Percentiles rank a stretch among this genome's conserved stretches.
phyloP scores from a whole-genome alignment of 345 rosid genomes.

The Gossypium longicalyx region DNA sequence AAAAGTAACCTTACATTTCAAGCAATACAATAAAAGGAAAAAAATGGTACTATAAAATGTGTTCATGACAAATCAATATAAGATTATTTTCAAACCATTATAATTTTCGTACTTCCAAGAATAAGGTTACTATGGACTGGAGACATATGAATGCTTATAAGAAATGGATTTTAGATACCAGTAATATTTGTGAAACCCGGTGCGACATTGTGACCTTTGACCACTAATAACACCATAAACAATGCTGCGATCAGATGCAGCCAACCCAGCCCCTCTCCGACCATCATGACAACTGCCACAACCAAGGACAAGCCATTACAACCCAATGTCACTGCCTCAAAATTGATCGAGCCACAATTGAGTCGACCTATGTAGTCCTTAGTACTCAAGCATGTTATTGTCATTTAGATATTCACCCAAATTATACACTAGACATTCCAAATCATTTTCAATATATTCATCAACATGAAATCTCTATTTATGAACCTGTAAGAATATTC shows the following conservation, averaged over 20 bases:
- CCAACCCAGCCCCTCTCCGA: not conserved
- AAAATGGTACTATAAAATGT: not conserved
- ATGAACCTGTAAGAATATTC: not conserved
- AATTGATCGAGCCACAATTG: not conserved
- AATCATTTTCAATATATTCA: not conserved
- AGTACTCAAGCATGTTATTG: not conserved
- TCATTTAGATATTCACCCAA: not conserved
- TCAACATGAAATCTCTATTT: not conserved
- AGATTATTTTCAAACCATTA: not conserved
- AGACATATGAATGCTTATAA: not conserved
- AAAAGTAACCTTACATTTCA: not conserved
- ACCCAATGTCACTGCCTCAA: not conserved
- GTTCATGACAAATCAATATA: not conserved
- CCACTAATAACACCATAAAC: not conserved
- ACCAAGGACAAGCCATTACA: not conserved
- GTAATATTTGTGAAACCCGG: not conserved
- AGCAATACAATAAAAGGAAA: not conserved
- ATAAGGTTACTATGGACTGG: not conserved
- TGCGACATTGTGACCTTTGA: not conserved
- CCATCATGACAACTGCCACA: not conserved
- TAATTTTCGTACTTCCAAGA: not conserved
- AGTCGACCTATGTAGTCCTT: too few species aligned
- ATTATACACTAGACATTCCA: not conserved
- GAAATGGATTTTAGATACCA: not conserved
- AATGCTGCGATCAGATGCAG: not conserved